Conservation (phyloP, 2,329 filamentous ascomycete genomes). For the Apiospora hydei region DNA sequence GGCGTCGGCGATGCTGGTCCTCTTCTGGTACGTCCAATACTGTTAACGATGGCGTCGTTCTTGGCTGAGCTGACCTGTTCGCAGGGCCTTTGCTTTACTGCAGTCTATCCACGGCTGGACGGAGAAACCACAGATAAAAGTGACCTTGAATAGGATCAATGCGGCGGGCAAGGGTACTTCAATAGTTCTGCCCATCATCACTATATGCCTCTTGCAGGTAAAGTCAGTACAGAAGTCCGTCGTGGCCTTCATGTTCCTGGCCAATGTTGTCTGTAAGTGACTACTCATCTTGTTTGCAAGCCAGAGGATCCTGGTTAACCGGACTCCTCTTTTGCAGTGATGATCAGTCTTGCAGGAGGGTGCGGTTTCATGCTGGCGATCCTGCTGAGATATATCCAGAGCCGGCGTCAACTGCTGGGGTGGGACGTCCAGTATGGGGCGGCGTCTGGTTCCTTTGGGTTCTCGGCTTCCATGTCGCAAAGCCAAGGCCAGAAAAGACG, state of each 20-base stretch:
- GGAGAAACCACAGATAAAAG: constrained; percentile 25
- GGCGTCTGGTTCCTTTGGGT: constrained; percentile 11
- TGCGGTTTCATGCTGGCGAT: constrained; percentile 48
- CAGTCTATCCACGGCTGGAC: constrained; percentile 32
- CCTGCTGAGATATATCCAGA: constrained; percentile 49
- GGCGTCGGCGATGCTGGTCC: constrained; percentile 28
- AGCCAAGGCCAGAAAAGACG: constrained; percentile 29
- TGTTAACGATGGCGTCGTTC: neutral
- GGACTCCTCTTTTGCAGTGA: constrained; percentile 41
- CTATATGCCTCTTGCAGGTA: constrained; percentile 31
- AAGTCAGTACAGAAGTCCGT: constrained; percentile 28
- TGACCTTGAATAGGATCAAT: constrained; percentile 25
- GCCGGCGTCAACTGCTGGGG: constrained; percentile 42
- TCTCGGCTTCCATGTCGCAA: constrained; percentile 24
- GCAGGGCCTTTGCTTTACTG: constrained; percentile 30
- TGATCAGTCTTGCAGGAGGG: constrained; percentile 46
- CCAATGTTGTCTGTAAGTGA: constrained; percentile 31
- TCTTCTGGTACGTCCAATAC: constrained; percentile 29
- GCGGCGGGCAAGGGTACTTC: constrained; percentile 29
- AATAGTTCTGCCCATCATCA: constrained; percentile 29
- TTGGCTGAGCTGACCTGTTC: neutral
- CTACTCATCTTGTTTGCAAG: neutral
- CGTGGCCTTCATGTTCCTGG: constrained; percentile 30
- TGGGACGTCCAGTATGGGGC: constrained; percentile 45
- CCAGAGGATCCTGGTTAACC: neutral